Evolutionary conservation across 225 moss, liverwort and hornwort genomes (phyloP).

Genomic region (Takakia lepidozioides): DNA sequence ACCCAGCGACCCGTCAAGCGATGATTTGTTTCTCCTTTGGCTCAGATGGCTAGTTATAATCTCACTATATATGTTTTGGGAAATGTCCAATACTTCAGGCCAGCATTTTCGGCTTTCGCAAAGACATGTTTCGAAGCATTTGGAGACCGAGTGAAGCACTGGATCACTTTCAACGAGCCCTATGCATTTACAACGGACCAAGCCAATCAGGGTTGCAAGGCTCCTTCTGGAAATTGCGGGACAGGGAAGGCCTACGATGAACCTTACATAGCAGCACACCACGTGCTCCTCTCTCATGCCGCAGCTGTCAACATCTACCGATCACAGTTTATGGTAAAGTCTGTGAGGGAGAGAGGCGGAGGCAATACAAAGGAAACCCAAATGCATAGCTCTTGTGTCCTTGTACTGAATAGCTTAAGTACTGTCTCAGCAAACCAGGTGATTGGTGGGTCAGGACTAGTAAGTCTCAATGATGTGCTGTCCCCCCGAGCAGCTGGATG

Average conservation of each 20-base stretch:
- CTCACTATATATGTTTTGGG: background rate
- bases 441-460: no score
- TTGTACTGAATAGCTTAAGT: no score
- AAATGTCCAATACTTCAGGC: slow-evolving; percentile 15
- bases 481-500: no score
- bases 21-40: no score
- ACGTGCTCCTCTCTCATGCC: slow-evolving; percentile 41
- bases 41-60: background rate
- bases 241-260: background rate
- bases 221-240: slow-evolving; percentile 7
- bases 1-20: no score
- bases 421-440: no score
- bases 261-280: slow-evolving; percentile 21
- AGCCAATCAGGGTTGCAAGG: background rate
- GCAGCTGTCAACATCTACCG: slow-evolving; percentile 28
- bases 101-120: slow-evolving; percentile 17
- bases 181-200: slow-evolving; percentile 3
- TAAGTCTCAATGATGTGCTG: no score
- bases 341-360: no score
- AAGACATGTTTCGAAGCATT: slow-evolving; percentile 35
- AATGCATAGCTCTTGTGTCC: no score
- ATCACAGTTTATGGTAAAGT: no score
- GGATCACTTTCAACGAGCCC: no score
- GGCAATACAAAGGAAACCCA: no score
- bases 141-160: slow-evolving; percentile 46